phyloP scores from a whole-genome alignment of 202 grass and related monocot species.

The Eragrostis tef region DNA sequence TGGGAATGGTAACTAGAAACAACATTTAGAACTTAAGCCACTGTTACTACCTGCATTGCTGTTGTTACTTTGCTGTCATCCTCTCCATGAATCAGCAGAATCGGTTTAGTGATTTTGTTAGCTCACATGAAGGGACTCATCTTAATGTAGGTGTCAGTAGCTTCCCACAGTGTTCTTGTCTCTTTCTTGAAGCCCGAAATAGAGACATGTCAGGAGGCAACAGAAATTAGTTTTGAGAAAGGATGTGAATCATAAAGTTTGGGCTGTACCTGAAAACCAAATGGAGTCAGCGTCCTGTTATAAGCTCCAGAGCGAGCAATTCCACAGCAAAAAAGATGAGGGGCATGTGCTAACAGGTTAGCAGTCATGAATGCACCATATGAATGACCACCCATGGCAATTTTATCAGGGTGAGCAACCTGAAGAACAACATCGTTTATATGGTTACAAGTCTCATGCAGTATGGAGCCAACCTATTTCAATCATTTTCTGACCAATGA shows the following conservation, averaged over 20 bases:
- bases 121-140: conserved; percentile 93
- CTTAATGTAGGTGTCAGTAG: conserved; percentile 70
- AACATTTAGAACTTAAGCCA: conserved; percentile 32
- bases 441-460: background rate
- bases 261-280: conserved; percentile 71
- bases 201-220: conserved; percentile 23
- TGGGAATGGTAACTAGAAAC: conserved; percentile 11
- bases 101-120: conserved; percentile 84
- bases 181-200: conserved; percentile 58
- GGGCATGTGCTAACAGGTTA: conserved; percentile 79
- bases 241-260: background rate
- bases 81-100: conserved; percentile 84
- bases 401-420: conserved; percentile 72
- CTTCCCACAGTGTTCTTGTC: conserved; percentile 82
- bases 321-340: conserved; percentile 69
- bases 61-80: conserved; percentile 85
- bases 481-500: background rate
- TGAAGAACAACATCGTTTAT: conserved; percentile 46
- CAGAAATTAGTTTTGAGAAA: background rate
- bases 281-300: conserved; percentile 78
- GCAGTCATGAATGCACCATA: conserved; percentile 85
- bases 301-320: conserved; percentile 78
- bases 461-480: background rate
- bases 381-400: conserved; percentile 80
- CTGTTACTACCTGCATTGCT: conserved; percentile 70